Evolutionary conservation across 1,284 basidiomycete species (phyloP), one percentile per base, ranked within the genome.

Genomic region (Waitea zeae): DNA sequence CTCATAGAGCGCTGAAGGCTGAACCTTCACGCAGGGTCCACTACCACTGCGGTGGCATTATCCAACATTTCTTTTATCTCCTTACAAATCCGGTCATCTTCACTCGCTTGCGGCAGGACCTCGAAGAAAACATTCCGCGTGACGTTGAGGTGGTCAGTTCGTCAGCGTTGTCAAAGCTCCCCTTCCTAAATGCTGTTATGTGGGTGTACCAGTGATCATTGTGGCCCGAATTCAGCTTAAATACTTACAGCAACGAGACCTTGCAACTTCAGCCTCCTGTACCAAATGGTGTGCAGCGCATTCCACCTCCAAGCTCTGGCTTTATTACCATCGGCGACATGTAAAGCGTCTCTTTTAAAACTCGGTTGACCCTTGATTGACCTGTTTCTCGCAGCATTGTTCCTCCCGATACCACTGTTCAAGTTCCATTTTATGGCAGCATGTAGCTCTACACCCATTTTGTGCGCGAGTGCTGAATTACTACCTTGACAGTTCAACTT

Each of bases 211-310:
- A 7, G 7, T n/a, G 7, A 26, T 9, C 7, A 7, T 9, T 9
- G 9, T n/a, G 7, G 24, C 24, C 7, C 24, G 7, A n/a, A 26
- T n/a, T n/a, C 9, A 26, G 7, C 7, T n/a, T n/a, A n/a, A 26
- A 7, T 7, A n/a, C n/a, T n/a, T 9, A 17, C 46, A 77, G 73
- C 38, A 70, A 74, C 28, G 75, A 77, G 46, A 50, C 62, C 0
- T 45, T 78, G 33, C 58, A 74, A 29, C 49, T 77, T 20, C 57
- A 59, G 29, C 69, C 73, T 7, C 57, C 69, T 11, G 51, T 71
- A 6, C 58, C 62, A 5, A 63, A 59, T 17, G 63, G 61, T 27
- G 58, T 64, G 17, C 64, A 69, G 36, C 62, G 74, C 28, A 52
- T 57, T 12, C 55, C 50, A 0, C 39, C 38, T 9, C 31, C 26